phyloP scores from a whole-genome alignment of 345 rosid species.

The Citrus reticulata region DNA sequence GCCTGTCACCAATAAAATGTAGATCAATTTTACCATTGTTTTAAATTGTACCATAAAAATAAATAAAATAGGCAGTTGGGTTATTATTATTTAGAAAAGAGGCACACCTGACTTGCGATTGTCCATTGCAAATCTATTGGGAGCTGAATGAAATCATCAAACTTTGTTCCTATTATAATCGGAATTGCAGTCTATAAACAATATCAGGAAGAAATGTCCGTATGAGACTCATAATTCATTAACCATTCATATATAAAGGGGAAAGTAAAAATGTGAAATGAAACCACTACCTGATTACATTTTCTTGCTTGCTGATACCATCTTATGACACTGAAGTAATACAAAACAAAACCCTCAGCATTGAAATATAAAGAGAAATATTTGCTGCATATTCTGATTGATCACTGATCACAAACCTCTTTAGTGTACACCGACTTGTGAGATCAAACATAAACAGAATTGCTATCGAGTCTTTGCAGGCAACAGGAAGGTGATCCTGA shows the following conservation, averaged over 20 bases:
- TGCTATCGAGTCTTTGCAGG: constrained; percentile 87
- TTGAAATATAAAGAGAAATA: not conserved
- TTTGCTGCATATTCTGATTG: not conserved
- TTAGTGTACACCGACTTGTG: constrained; percentile 78
- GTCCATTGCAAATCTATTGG: constrained; percentile 90
- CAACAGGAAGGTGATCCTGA: constrained; percentile 48
- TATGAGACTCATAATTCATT: not conserved
- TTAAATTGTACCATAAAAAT: no score
- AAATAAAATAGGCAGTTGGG: no score
- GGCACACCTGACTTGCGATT: constrained; percentile 74
- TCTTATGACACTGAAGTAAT: constrained; percentile 50
- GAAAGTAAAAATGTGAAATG: no score
- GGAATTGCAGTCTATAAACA: constrained; percentile 71
- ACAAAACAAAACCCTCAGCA: not conserved
- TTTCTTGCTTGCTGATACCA: constrained; percentile 85
- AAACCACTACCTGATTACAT: constrained; percentile 68
- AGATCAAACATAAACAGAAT: constrained; percentile 87
- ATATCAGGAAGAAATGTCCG: not conserved
- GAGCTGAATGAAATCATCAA: constrained; percentile 91
- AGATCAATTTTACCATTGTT: not conserved
- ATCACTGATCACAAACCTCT: constrained; percentile 33
- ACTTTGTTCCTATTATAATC: constrained; percentile 80
- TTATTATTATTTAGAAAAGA: no score
- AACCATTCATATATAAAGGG: not conserved
- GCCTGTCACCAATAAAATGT: constrained; percentile 45